Base-by-base conservation (phyloP, 2,329 filamentous ascomycete genomes). In the Paracoccidioides brasiliensis region DNA sequence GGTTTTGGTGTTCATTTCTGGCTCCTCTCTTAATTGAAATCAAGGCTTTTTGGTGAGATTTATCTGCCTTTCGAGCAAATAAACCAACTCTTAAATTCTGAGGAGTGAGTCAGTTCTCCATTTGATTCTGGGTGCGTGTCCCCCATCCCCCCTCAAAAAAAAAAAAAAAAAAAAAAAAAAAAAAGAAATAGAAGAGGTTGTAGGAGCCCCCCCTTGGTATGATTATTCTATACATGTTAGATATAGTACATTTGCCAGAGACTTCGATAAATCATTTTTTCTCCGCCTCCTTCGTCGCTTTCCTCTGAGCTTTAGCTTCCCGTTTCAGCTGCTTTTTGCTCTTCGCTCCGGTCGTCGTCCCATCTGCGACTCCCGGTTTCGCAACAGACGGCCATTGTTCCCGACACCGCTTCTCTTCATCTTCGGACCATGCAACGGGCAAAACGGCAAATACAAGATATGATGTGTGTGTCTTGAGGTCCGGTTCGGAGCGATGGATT, bases 381-480 rank as follows among this genome's bases (percentile, higher is more conserved):
- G 59, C 61, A 10, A 59, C 61, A 4, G 81, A 80, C 0, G 83
- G 82, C 80, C 83, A 89, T 59, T 78, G 80, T 53, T 78, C 75
- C 60, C 79, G 72, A 52, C 84, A 83, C 35, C 78, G 78, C 37
- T 78, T 79, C 71, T 98, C 93, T 61, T 95, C 88, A 58, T 86
- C 86, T 40, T 82, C 84, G 0, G 77, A 84, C 93, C 93, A 98
- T 59, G 87, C 84, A 45, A 83, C 78, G n/a, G 93, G 91, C 58
- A 98, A 72, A 3, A 93, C 76, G 0, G 93, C 93, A 73, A 98
- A 98, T 4, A 94, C 86, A 4, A 98, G 79, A 69, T 98, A 98
- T n/a, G 87, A 93, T 0, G 93, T 98, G 71, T 98, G 93, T 6
- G 88, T 93, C 78, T 95, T 96, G 58, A 97, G 74, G 65, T 98